Percentiles rank a stretch among this genome's conserved stretches.
These are phyloP conservation scores for Phytophthora cactorum DNA, from an alignment of 352 stramenopile species.

Conservation along the genomic window DNA sequence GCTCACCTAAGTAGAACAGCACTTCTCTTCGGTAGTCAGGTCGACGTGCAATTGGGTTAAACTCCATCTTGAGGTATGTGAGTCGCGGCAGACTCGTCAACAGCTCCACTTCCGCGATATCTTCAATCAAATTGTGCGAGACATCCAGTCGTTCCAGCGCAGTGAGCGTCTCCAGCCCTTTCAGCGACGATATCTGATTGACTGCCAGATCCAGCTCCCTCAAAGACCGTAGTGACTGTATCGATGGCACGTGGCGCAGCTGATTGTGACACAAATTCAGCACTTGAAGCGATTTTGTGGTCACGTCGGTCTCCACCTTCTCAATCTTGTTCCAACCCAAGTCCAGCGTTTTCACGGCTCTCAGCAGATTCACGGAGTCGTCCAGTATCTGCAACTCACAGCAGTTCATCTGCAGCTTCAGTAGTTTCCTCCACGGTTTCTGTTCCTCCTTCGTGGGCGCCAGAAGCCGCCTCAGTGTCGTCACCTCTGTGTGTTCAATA, in stretches of 20 bases:
- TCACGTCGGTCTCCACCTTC: slow-evolving; percentile 39
- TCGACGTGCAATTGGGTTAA: slow-evolving; percentile 75
- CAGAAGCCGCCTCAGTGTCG: slow-evolving; percentile 51
- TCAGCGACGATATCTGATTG: slow-evolving; percentile 64
- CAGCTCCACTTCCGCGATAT: slow-evolving; percentile 65
- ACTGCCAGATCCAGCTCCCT: slow-evolving; percentile 71
- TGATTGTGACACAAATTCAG: slow-evolving; percentile 80
- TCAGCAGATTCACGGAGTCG: slow-evolving; percentile 57
- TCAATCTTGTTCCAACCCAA: slow-evolving; percentile 80
- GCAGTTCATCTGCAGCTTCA: slow-evolving; percentile 75
- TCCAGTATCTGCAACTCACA: slow-evolving; percentile 61
- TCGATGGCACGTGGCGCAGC: slow-evolving; percentile 48
- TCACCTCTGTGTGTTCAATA: slow-evolving; percentile 69
- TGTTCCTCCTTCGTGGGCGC: slow-evolving; percentile 22
- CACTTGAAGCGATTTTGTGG: slow-evolving; percentile 45
- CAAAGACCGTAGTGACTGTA: slow-evolving; percentile 47
- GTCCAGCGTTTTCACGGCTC: slow-evolving; percentile 53
- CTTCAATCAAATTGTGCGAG: slow-evolving; percentile 68
- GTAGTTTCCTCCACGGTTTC: slow-evolving; percentile 49
- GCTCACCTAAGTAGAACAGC: slow-evolving; percentile 77
- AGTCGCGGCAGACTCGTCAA: slow-evolving; percentile 53
- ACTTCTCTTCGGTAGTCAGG: slow-evolving; percentile 85
- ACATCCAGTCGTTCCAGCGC: slow-evolving; percentile 65
- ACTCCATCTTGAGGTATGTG: slow-evolving; percentile 55
- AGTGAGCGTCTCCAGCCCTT: slow-evolving; percentile 52